Base-by-base conservation (phyloP, 805 yeast genomes). In the Cyberlindnera japonica region DNA sequence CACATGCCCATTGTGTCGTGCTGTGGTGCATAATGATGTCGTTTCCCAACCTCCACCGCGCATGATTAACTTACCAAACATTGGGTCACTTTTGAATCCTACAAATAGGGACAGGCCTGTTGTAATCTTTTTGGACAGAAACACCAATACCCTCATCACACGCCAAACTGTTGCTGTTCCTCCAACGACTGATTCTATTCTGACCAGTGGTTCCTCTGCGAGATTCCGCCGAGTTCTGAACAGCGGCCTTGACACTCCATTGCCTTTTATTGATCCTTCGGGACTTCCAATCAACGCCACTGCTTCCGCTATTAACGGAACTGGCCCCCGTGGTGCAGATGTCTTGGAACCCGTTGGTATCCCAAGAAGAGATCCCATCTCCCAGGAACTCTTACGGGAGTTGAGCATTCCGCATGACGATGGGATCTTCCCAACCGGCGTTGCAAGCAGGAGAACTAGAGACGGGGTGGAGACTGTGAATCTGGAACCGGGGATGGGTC, bases 1-100 rank as follows among this genome's bases (percentile, higher is more conserved):
- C 33, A 40, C 50, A 3, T 90, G 98, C 59, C 99, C 99, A 0
- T 63, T 91, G 34, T 91, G 99, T 59, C 77, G 98, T 43, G 68
- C 68, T 14, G 65, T 71, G 16, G 52, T 53, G 8, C 52, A 57
- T 21, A 35, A 44, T 13, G 53, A 48, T 10, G 19, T 40, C 7
- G 14, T 37, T 5, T 19, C 21, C 5, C 35, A 32, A 9, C 33
- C 22, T 14, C 51, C 46, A 4, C 51, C 55, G 19, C 44, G 45
- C 2, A 48, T 47, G 14, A 50, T 50, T 15, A 57, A 56, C 15
- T 38, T 53, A 21, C 53, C 57, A n/a, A 47, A 51, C 17, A 46
- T 49, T 8, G 27, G 35, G 2, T 34, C 40, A 3, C 26, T 48
- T 19, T 31, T 47, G 34, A 40, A 35, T 21, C 42, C 51, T n/a